A percentile compares a stretch with the other conserved stretches of the same genome.
Evolutionary conservation across 345 rosid species (phyloP).

Genomic region (Gossypium anomalum): DNA sequence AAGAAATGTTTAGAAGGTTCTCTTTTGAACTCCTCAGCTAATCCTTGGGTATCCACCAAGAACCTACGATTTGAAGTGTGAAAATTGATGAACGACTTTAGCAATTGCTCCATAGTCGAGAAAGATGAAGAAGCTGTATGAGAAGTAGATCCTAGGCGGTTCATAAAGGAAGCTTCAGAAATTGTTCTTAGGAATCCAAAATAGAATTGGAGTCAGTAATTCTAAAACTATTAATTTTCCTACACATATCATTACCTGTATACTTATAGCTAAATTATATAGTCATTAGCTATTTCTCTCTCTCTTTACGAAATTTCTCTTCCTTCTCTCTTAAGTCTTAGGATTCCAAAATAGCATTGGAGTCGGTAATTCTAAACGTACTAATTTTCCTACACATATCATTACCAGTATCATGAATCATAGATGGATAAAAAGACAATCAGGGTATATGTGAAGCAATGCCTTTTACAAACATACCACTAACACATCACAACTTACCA

Average conservation of each 20-base stretch:
- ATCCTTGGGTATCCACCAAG: neutral
- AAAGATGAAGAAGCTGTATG: neutral
- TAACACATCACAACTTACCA: neutral
- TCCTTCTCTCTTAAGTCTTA: neutral
- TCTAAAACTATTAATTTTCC: neutral
- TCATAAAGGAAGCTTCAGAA: neutral
- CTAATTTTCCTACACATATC: neutral
- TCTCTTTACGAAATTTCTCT: too few species aligned
- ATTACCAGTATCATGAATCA: conserved; percentile 4
- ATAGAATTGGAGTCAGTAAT: neutral
- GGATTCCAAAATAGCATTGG: neutral
- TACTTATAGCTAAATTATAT: neutral
- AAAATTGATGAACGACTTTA: neutral
- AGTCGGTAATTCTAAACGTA: neutral
- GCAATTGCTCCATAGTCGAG: neutral
- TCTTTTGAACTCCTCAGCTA: neutral
- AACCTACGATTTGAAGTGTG: neutral
- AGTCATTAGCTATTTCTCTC: too few species aligned
- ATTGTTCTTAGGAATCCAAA: neutral
- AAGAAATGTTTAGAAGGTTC: neutral
- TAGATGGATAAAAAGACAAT: neutral
- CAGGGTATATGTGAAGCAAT: neutral
- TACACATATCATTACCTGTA: neutral
- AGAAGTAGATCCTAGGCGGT: neutral
- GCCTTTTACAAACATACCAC: neutral